Conservation (phyloP, 306 rosid genomes). For the Vigna trinervia region DNA sequence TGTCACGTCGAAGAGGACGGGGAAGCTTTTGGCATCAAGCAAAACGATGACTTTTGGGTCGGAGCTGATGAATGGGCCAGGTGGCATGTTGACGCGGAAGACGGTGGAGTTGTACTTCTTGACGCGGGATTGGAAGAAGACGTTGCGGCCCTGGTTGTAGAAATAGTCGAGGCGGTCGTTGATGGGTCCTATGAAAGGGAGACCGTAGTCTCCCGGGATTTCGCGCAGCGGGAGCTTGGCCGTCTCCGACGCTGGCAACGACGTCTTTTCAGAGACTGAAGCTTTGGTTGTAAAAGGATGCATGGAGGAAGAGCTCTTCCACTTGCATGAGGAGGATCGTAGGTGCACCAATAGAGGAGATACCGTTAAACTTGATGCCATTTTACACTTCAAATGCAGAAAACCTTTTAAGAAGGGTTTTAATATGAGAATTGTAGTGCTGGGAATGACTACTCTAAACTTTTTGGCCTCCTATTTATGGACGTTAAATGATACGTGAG, state of each 20-base stretch:
- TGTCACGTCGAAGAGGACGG: conserved; percentile 71
- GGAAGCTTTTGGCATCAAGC: conserved; percentile 87
- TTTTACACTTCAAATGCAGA: not conserved
- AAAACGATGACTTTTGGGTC: conserved; percentile 70
- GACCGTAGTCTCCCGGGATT: conserved; percentile 81
- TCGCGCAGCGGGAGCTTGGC: conserved; percentile 56
- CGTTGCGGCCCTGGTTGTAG: conserved; percentile 77
- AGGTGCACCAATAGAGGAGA: conserved; percentile 53
- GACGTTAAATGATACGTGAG: too few species aligned
- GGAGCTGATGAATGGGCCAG: conserved; percentile 70
- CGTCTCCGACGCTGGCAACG: conserved; percentile 34
- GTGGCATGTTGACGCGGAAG: conserved; percentile 88
- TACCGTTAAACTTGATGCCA: conserved; percentile 44
- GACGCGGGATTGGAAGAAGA: conserved; percentile 64
- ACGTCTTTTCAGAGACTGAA: conserved; percentile 49
- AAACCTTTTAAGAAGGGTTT: too few species aligned
- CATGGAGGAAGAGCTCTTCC: conserved; percentile 3
- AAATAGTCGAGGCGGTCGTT: conserved; percentile 77
- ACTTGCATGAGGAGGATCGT: conserved; percentile 12
- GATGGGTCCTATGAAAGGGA: conserved; percentile 73
- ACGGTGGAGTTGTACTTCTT: conserved; percentile 75
- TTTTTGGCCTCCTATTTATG: too few species aligned
- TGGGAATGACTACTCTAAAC: too few species aligned
- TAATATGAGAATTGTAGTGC: too few species aligned
- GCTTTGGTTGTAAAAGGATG: conserved; percentile 41